Evolutionary conservation across 192 early-diverging fungal species (phyloP).

Genomic region (Radiomyces spectabilis): DNA sequence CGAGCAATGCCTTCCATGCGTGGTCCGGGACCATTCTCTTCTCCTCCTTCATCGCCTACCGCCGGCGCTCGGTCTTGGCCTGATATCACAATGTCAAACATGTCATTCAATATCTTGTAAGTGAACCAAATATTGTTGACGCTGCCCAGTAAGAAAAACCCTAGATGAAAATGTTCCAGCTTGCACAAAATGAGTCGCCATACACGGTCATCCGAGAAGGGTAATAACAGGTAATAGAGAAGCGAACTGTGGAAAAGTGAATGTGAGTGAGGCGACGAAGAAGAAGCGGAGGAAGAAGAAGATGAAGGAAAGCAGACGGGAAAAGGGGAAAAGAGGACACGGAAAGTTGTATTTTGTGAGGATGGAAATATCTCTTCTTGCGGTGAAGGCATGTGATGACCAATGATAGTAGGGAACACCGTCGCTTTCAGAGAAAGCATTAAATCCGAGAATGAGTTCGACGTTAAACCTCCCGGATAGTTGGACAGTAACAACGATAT

Average conservation of each 20-base stretch:
- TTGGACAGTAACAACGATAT: conserved; percentile 3
- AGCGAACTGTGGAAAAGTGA: conserved; percentile 4
- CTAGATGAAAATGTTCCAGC: conserved; percentile 46
- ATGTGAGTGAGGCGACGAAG: not conserved
- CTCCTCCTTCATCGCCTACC: not conserved
- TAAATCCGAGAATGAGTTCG: not conserved
- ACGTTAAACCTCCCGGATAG: not conserved
- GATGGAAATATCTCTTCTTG: not conserved
- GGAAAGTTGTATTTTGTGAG: not conserved
- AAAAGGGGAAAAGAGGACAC: conserved; percentile 26
- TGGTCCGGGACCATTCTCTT: not conserved
- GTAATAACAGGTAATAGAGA: conserved; percentile 27
- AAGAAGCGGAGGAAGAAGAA: not conserved
- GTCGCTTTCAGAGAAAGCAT: not conserved
- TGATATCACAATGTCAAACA: conserved; percentile 42
- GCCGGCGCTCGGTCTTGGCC: conserved; percentile 6
- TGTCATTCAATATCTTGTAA: conserved; percentile 42
- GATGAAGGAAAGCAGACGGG: conserved; percentile 14
- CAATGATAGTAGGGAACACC: conserved; percentile 5
- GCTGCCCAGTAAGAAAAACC: conserved; percentile 50
- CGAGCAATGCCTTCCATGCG: not conserved
- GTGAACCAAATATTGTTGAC: conserved; percentile 45
- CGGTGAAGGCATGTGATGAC: not conserved
- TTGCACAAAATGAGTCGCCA: conserved; percentile 40
- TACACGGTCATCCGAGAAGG: conserved; percentile 38